A percentile compares a stretch with the other conserved stretches of the same genome.
Evolutionary conservation across 176 grass and related monocot genomes (phyloP).

Genomic region (Triticum turgidum): DNA sequence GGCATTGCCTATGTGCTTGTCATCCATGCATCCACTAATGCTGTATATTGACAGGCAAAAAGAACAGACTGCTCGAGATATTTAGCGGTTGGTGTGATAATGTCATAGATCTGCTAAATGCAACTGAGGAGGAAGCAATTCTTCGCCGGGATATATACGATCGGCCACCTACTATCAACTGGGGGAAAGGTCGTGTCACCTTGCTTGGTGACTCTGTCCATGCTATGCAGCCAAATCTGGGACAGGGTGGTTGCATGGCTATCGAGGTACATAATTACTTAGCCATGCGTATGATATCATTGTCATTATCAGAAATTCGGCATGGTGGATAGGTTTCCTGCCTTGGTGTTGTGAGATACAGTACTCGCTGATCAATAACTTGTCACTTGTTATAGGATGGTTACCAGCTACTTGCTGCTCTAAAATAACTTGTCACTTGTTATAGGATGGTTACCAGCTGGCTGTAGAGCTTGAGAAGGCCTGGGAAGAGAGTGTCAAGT

Average conservation of each 20-base stretch:
- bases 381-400: slow-evolving; percentile 62
- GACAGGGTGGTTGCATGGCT: slow-evolving; percentile 99
- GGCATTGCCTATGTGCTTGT: neutral
- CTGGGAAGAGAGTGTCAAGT: slow-evolving; percentile 71
- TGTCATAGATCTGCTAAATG: slow-evolving; percentile 77
- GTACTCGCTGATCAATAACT: slow-evolving; percentile 4
- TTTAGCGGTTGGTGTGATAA: slow-evolving; percentile 96
- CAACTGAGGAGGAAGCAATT: slow-evolving; percentile 86
- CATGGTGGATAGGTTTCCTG: neutral
- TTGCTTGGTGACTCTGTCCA: slow-evolving; percentile 98
- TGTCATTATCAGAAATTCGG: neutral
- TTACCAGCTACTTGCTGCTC: slow-evolving; percentile 53
- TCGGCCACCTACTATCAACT: slow-evolving; percentile 69
- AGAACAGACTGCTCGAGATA: slow-evolving; percentile 68
- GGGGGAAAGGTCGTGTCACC: slow-evolving; percentile 91
- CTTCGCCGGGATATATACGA: slow-evolving; percentile 95
- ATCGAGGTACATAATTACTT: slow-evolving; percentile 73
- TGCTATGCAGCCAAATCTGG: slow-evolving; percentile 99
- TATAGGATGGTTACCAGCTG: slow-evolving; percentile 95
- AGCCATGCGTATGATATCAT: slow-evolving; percentile 1
- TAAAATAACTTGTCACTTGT: slow-evolving; percentile 7
- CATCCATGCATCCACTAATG: neutral
- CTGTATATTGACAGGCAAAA: slow-evolving; percentile 60
- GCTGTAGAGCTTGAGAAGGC: slow-evolving; percentile 93
- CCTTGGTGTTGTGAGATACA: slow-evolving; percentile 2